A percentile compares a stretch with the other conserved stretches of the same genome.
Evolutionary conservation across 2,329 filamentous ascomycete species (phyloP).

Genomic region (Bipolaris cookei): DNA sequence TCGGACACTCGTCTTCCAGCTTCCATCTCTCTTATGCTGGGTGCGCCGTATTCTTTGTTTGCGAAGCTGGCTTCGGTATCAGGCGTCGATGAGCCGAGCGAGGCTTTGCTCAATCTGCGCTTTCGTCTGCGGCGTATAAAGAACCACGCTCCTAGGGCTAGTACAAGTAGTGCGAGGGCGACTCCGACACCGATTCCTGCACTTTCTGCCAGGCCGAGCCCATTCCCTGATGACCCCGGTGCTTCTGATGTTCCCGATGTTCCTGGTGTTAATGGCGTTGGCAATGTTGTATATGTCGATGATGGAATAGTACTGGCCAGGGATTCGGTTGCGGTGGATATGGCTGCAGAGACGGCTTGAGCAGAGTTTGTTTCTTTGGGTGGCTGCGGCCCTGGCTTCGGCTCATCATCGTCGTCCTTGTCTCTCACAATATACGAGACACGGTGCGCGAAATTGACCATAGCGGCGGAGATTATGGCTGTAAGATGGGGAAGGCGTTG

Average conservation of each 20-base stretch:
- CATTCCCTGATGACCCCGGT: not conserved
- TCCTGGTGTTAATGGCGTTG: not conserved
- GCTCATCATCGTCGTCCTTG: conserved; percentile 20
- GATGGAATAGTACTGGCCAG: too few relatives aligned
- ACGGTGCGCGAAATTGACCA: not conserved
- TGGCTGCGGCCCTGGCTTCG: conserved; percentile 4
- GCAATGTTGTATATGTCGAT: not conserved
- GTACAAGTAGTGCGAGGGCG: conserved; percentile 18
- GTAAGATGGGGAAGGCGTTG: not conserved
- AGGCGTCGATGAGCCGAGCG: not conserved
- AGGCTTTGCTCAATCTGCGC: conserved; percentile 8
- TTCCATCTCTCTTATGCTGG: conserved; percentile 9
- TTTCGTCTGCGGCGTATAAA: conserved; percentile 18
- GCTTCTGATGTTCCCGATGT: not conserved
- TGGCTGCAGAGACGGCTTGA: not conserved
- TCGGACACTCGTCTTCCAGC: conserved; percentile 15
- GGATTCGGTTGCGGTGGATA: not conserved
- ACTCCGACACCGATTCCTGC: conserved; percentile 28
- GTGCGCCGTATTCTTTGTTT: not conserved
- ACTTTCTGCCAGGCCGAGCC: conserved; percentile 20
- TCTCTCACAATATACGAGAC: conserved; percentile 3
- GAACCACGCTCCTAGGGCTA: conserved; percentile 20
- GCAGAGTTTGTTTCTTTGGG: not conserved
- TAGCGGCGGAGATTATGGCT: not conserved
- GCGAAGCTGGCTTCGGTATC: conserved; percentile 21